Conservation (phyloP, 1,284 basidiomycete species). For the Tilletiopsis washingtonensis region DNA sequence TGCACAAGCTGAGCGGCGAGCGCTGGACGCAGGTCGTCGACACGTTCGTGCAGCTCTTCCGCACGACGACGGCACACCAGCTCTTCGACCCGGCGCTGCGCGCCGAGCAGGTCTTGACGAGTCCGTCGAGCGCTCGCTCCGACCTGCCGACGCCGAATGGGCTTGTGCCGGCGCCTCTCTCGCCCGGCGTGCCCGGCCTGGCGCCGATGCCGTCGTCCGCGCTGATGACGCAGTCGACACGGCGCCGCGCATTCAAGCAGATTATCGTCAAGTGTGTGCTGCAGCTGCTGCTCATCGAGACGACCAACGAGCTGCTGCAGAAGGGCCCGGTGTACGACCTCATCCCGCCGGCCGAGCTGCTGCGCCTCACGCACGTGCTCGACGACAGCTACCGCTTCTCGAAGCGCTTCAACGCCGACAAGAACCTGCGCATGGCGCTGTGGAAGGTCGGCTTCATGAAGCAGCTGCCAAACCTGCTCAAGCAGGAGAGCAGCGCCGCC, state of each 20-base stretch:
- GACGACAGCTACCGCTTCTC: conserved; percentile 98
- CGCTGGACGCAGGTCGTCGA: conserved; percentile 89
- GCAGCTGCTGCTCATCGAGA: conserved; percentile 92
- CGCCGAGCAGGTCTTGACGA: conserved; percentile 56
- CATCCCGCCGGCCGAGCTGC: conserved; percentile 85
- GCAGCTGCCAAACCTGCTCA: conserved; percentile 92
- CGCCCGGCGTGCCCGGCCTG: neutral
- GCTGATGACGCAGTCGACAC: conserved; percentile 57
- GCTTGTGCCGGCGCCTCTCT: neutral
- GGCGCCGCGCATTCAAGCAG: conserved; percentile 89
- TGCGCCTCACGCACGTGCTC: conserved; percentile 85
- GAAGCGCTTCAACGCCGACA: conserved; percentile 94
- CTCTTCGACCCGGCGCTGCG: conserved; percentile 74
- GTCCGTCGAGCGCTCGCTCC: conserved; percentile 6
- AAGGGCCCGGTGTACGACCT: conserved; percentile 66
- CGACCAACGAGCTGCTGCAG: conserved; percentile 87
- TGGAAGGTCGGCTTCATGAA: conserved; percentile 99
- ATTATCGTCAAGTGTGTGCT: conserved; percentile 99
- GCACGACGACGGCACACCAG: conserved; percentile 94
- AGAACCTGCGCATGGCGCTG: conserved; percentile 86
- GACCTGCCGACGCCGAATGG: conserved; percentile 3
- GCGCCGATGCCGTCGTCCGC: neutral
- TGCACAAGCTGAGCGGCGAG: conserved; percentile 70
- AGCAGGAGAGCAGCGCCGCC: conserved; percentile 96
- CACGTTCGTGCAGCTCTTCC: conserved; percentile 90